Evolutionary conservation across 1,284 basidiomycete species (phyloP), one percentile per base, ranked within the genome.

Genomic region (Thelephora terrestris): DNA sequence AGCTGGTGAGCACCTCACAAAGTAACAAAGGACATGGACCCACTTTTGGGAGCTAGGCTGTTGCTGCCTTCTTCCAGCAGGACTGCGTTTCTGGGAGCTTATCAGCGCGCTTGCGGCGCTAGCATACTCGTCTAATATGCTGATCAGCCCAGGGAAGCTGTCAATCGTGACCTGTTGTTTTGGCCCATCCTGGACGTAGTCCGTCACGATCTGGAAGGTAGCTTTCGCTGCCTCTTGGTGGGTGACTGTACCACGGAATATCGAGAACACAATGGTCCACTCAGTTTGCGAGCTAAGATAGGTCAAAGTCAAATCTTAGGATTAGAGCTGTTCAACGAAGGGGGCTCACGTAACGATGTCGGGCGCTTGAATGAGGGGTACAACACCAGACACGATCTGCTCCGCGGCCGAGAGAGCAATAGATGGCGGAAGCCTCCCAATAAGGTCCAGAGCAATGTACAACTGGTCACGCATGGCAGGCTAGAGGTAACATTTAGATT

Each of bases 181-280:
- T 12, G 74, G 63, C 7, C 75, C 75, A 47, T 85, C 81, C 0
- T 73, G 65, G 7, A 76, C 74, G 34, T 96, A 71, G 44, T 70
- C 70, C 24, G 76, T 67, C 21, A 94, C 68, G 6, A 94, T 74
- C 9, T 84, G 79, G 58, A 98, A 89, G 1, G 92, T 87, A 43
- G 84, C 71, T 42, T 88, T 84, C 24, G 88, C 83, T 2, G 93
- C 92, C 64, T 91, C 89, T n/a, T 90, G 80, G 57, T 96, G 88
- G 7, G 83, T 75, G 42, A 91, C 79, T 1, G 91, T 92, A 1
- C 85, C 85, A 37, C 89, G 79, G 56, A 99, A 78, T n/a, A 98
- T 72, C 1, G 91, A 85, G 57, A 96, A 91, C 16, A 95, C 78
- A 32, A 98, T 71, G 48, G 89, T 90, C 96, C 96, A 99, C 65